Evolutionary conservation across 164 flowering plant species (phyloP).

Genomic region (Vitis riparia): DNA sequence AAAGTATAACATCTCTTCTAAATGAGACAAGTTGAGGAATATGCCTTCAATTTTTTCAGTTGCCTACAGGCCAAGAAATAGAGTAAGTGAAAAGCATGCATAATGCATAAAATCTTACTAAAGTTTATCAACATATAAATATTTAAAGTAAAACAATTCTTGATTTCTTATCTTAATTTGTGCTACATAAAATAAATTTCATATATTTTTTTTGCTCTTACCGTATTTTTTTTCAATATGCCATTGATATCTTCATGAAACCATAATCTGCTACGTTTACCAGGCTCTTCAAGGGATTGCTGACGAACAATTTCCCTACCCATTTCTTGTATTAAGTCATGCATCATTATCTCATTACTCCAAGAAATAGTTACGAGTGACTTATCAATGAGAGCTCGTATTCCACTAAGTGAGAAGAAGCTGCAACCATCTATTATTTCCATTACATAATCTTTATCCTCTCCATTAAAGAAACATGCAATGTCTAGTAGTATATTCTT

Average conservation of each 20-base stretch:
- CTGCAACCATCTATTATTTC: conserved; percentile 2
- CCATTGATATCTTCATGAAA: not conserved
- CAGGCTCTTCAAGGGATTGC: conserved; percentile 6
- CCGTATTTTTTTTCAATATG: not conserved
- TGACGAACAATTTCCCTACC: conserved; percentile 18
- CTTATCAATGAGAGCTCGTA: conserved; percentile 6
- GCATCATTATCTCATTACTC: not conserved
- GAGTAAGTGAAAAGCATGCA: no score
- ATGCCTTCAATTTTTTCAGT: conserved; percentile 9
- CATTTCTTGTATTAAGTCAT: conserved; percentile 15
- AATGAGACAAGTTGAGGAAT: not conserved
- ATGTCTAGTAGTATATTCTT: not conserved
- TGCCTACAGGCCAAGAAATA: not conserved
- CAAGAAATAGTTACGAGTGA: not conserved
- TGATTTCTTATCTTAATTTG: no score
- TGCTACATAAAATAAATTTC: no score
- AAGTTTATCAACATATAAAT: no score
- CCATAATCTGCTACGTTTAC: conserved; percentile 11
- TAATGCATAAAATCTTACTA: no score
- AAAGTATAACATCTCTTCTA: not conserved
- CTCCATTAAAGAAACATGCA: conserved; percentile 8
- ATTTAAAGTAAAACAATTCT: no score
- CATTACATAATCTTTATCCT: not conserved
- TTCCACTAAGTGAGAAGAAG: not conserved
- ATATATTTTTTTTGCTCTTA: not conserved